Evolutionary conservation across 2,329 filamentous ascomycete species (phyloP), one percentile per base, ranked within the genome.

Genomic region (Magnaporthiopsis incrustans): DNA sequence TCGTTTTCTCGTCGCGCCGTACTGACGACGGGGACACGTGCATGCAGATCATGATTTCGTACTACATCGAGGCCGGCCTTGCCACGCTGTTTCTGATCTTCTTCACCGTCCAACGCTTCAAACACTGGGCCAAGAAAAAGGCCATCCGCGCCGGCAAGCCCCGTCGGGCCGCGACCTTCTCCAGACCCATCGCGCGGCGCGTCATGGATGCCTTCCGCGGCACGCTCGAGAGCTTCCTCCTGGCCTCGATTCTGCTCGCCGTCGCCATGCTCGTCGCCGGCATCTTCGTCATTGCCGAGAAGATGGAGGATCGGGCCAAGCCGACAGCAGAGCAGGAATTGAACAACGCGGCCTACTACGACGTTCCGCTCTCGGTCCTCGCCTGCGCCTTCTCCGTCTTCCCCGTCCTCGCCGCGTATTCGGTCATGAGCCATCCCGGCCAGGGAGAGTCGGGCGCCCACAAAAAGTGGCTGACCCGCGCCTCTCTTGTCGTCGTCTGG

Each of bases 191-290:
- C 7, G n/a, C 44, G 26, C 64, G 65, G 32, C 68, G 72, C 3
- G 65, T 71, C 26, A 66, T 72, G 26, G 70, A 72, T 63, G 67
- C 69, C 10, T 67, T 70, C n/a, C 67, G 67, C 18, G 66, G 68
- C 59, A 67, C 66, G n/a, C 62, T 72, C 6, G 66, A 67, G 68
- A 38, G 72, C 74, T 65, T 69, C 35, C 35, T 69, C 4, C 63
- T 60, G 26, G 60, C 59, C 18, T 61, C 67, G 22, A 64, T 64
- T 62, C 59, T 69, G 33, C 63, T 70, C 3, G 63, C 64, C 57
- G 30, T 67, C 18, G 61, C 66, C 33, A 68, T 69, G 58, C 68
- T 70, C 33, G 27, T 62, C 4, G 68, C 68, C 11, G 65, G 65
- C 26, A 53, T 69, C n/a, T 66, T 64, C 58, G 63, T 67, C 27